Evolutionary conservation across 164 flowering plant genomes (phyloP).

Genomic region (Chimonanthus praecox): DNA sequence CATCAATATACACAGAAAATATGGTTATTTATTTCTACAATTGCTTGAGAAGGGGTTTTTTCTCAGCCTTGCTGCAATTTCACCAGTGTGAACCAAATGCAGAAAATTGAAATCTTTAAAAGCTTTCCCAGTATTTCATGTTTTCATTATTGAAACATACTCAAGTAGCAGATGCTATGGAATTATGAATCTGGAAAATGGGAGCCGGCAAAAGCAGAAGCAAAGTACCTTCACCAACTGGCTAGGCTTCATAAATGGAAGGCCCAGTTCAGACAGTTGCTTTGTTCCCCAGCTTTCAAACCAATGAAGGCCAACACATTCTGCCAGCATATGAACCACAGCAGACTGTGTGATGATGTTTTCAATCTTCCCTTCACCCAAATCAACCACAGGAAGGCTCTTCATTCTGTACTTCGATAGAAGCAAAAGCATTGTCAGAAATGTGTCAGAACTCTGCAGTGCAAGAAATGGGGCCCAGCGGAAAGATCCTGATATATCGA

Average conservation of each 20-base stretch:
- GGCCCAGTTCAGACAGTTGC: slow-evolving; percentile 70
- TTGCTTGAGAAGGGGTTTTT: no score
- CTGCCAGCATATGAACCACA: slow-evolving; percentile 94
- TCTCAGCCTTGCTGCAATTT: no score
- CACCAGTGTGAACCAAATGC: neutral
- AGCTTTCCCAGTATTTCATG: neutral
- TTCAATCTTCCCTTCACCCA: slow-evolving; percentile 63
- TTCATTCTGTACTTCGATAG: slow-evolving; percentile 98
- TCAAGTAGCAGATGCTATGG: neutral
- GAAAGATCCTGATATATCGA: slow-evolving; percentile 86
- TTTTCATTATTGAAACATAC: neutral
- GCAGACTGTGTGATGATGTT: slow-evolving; percentile 85
- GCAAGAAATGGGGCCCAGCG: slow-evolving; percentile 99
- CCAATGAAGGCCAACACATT: slow-evolving; percentile 94
- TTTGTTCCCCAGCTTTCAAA: slow-evolving; percentile 91
- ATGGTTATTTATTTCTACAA: no score
- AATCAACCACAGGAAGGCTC: slow-evolving; percentile 90
- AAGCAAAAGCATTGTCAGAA: slow-evolving; percentile 84
- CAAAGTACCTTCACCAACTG: slow-evolving; percentile 55
- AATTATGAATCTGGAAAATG: neutral
- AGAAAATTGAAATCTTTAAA: neutral
- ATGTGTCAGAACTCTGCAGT: slow-evolving; percentile 72
- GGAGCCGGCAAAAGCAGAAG: neutral
- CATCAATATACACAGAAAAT: no score
- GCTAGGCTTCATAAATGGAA: slow-evolving; percentile 59